phyloP scores from a whole-genome alignment of 2,329 filamentous ascomycete species.

The Pseudogymnoascus sp. region DNA sequence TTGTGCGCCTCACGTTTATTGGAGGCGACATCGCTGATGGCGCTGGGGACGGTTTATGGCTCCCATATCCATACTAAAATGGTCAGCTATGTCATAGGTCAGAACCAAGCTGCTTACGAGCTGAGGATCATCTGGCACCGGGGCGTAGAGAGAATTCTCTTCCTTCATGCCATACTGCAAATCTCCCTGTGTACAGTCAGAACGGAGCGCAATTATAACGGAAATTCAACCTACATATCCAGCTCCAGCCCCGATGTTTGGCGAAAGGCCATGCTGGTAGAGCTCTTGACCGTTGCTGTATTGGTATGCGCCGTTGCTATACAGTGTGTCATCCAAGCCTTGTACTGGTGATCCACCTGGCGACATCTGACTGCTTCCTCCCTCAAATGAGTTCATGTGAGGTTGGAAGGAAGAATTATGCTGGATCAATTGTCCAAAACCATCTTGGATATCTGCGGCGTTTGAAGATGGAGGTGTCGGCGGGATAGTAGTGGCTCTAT shows the following conservation, averaged over 20 bases:
- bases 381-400: background rate
- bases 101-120: background rate
- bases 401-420: background rate
- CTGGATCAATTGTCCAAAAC: background rate
- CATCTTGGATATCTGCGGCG: background rate
- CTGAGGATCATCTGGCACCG: background rate
- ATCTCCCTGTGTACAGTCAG: background rate
- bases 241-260: background rate
- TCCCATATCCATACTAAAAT: conserved; percentile 36
- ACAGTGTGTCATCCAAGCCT: background rate
- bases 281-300: background rate
- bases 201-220: background rate
- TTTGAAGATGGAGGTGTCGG: background rate
- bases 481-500: background rate
- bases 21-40: conserved; percentile 30
- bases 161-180: background rate
- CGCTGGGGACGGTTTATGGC: conserved; percentile 45
- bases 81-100: background rate
- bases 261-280: background rate
- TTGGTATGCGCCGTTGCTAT: background rate
- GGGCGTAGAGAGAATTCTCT: background rate
- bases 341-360: background rate
- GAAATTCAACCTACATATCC: background rate
- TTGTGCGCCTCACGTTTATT: conserved; percentile 21
- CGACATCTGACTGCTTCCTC: background rate